Evolutionary conservation across 2,329 filamentous ascomycete species (phyloP).

Genomic region (Fusarium pilosicola): DNA sequence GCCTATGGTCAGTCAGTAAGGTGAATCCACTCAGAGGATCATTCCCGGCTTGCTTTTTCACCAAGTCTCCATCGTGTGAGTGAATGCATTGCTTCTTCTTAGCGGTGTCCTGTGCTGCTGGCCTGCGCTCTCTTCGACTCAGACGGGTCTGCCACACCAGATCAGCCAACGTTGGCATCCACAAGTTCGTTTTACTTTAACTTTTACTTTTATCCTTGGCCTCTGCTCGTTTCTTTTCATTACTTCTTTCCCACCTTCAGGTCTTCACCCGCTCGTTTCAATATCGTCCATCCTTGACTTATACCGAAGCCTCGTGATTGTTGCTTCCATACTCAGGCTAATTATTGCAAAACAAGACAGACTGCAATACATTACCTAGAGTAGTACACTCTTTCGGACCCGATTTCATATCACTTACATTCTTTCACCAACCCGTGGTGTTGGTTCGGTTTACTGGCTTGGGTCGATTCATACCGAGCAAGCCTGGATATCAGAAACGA

Average conservation of each 20-base stretch:
- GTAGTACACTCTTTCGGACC: conserved; percentile 37
- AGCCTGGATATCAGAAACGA: background rate
- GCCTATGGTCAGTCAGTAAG: conserved; percentile 3
- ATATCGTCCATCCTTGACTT: conserved; percentile 22
- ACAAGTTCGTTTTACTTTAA: conserved; percentile 40
- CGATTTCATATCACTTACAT: conserved; percentile 24
- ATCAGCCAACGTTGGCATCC: conserved; percentile 25
- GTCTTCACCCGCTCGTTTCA: conserved; percentile 33
- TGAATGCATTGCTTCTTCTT: background rate
- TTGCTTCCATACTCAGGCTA: conserved; percentile 18
- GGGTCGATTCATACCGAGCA: conserved; percentile 16
- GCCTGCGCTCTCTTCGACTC: conserved; percentile 23
- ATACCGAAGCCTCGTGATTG: conserved; percentile 12
- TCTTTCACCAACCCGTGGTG: conserved; percentile 16
- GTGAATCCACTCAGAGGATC: conserved; percentile 20
- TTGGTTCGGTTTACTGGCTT: conserved; percentile 10
- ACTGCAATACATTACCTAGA: conserved; percentile 9
- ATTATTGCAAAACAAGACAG: conserved; percentile 29
- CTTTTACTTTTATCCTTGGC: conserved; percentile 38
- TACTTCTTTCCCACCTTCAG: conserved; percentile 18
- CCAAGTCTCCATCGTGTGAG: conserved; percentile 8
- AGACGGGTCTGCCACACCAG: conserved; percentile 25
- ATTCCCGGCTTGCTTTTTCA: conserved; percentile 36
- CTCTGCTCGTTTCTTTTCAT: conserved; percentile 26
- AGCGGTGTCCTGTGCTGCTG: conserved; percentile 20